Evolutionary conservation across 768 basidiomycete species (phyloP).

Genomic region (Agrocybe praecox): DNA sequence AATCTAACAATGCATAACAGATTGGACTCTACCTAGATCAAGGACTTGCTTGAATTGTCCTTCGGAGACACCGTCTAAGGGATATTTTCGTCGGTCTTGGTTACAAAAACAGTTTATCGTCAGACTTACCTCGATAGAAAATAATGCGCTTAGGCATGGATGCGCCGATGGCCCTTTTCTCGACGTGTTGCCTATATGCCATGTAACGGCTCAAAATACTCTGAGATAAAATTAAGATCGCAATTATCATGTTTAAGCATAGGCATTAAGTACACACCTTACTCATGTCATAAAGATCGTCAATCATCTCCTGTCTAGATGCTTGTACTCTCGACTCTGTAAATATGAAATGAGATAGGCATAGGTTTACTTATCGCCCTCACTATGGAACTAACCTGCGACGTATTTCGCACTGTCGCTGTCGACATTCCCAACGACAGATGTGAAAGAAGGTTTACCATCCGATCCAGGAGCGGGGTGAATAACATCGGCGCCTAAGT

Average conservation of each 20-base stretch:
- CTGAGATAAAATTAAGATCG: slow-evolving; percentile 28
- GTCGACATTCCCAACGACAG: slow-evolving; percentile 82
- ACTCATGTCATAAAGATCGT: slow-evolving; percentile 67
- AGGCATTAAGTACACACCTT: slow-evolving; percentile 38
- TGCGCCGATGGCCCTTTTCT: slow-evolving; percentile 46
- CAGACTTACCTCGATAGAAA: slow-evolving; percentile 66
- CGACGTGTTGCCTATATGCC: slow-evolving; percentile 53
- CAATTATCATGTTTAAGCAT: background rate
- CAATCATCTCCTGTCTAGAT: slow-evolving; percentile 77
- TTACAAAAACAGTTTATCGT: background rate
- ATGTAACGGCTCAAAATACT: slow-evolving; percentile 59
- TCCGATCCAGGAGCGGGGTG: slow-evolving; percentile 81
- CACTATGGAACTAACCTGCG: slow-evolving; percentile 29
- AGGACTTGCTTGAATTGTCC: slow-evolving; percentile 57
- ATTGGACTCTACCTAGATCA: slow-evolving; percentile 45
- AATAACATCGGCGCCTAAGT: slow-evolving; percentile 76
- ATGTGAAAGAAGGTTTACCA: slow-evolving; percentile 81
- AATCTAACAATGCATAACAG: background rate
- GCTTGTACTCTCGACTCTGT: slow-evolving; percentile 64
- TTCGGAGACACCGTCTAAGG: slow-evolving; percentile 59
- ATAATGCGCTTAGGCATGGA: slow-evolving; percentile 68
- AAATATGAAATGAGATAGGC: slow-evolving; percentile 16
- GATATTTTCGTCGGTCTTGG: slow-evolving; percentile 12
- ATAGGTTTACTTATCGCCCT: background rate
- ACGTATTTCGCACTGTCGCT: slow-evolving; percentile 74